These are phyloP conservation scores for Ceratocystis destructans DNA, from an alignment of 2,329 filamentous ascomycete species.

Conservation along the genomic window DNA sequence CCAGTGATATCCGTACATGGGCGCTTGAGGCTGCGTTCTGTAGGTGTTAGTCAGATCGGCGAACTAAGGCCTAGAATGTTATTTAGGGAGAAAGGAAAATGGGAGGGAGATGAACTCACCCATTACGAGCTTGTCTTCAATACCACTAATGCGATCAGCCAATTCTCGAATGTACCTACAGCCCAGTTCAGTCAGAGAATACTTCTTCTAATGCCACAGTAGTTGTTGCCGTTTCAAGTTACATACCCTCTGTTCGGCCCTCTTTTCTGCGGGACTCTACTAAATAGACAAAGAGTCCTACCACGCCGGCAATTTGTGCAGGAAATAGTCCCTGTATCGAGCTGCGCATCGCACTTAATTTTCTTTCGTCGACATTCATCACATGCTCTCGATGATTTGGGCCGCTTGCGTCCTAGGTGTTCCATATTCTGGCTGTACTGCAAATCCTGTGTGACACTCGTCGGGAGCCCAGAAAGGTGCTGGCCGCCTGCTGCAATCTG, in stretches of 20 bases:
- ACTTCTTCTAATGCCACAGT: not conserved
- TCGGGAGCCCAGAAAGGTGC: not conserved
- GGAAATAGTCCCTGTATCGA: conserved; percentile 56
- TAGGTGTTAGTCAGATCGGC: not conserved
- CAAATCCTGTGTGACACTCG: conserved; percentile 20
- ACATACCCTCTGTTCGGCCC: conserved; percentile 75
- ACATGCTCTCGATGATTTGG: conserved; percentile 77
- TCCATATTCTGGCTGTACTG: conserved; percentile 21
- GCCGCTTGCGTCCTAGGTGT: conserved; percentile 54
- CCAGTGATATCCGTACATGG: conserved; percentile 36
- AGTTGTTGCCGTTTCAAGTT: conserved; percentile 34
- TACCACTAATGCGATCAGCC: conserved; percentile 66
- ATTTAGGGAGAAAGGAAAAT: too few relatives aligned
- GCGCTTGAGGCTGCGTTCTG: conserved; percentile 28
- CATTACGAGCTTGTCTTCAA: conserved; percentile 61
- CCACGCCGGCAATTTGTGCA: conserved; percentile 73
- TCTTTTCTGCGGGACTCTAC: conserved; percentile 73
- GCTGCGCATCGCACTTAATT: conserved; percentile 73
- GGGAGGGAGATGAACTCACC: conserved; percentile 2
- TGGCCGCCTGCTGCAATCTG: conserved; percentile 10
- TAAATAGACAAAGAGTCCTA: conserved; percentile 68
- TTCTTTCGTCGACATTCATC: conserved; percentile 84
- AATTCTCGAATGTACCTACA: conserved; percentile 82
- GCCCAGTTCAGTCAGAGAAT: conserved; percentile 19
- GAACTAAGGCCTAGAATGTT: not conserved